phyloP scores from a whole-genome alignment of 257 asterid genomes.

The Cordia subcordata region DNA sequence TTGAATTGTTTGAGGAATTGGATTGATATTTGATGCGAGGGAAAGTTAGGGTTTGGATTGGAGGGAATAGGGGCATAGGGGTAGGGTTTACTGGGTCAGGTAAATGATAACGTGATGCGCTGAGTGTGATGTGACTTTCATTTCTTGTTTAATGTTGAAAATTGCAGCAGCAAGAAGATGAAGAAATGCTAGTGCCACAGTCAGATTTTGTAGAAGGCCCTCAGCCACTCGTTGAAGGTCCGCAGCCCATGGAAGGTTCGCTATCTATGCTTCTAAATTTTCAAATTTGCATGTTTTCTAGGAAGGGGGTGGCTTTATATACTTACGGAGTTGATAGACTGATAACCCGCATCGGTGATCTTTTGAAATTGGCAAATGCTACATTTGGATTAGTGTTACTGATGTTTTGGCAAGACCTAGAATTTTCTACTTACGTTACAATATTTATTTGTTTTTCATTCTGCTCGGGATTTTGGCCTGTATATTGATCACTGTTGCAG shows the following conservation, averaged over 20 bases:
- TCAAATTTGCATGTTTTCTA: conserved; percentile 11
- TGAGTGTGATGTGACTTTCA: not conserved
- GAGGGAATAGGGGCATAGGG: conserved; percentile 9
- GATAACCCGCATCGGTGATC: no score
- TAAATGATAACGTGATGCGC: not conserved
- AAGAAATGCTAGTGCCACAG: conserved; percentile 64
- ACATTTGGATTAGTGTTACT: no score
- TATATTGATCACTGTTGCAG: no score
- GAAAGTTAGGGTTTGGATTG: conserved; percentile 17
- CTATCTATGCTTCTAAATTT: conserved; percentile 5
- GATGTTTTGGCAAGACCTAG: no score
- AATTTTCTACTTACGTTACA: no score
- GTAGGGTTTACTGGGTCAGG: conserved; percentile 45
- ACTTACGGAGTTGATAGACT: conserved; percentile 61
- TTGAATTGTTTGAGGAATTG: no score
- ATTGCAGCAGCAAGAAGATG: conserved; percentile 47
- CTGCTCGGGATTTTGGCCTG: no score
- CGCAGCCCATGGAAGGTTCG: conserved; percentile 81
- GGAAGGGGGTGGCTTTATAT: not conserved
- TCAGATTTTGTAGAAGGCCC: conserved; percentile 54
- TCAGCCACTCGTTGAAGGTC: conserved; percentile 51
- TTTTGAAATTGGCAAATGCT: no score
- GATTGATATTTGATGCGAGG: conserved; percentile 10
- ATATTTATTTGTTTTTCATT: no score
- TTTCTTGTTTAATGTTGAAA: not conserved